A percentile compares a stretch with the other conserved stretches of the same genome.
Conservation (phyloP, 495 filamentous ascomycete species). For the Acidomyces sp. region DNA sequence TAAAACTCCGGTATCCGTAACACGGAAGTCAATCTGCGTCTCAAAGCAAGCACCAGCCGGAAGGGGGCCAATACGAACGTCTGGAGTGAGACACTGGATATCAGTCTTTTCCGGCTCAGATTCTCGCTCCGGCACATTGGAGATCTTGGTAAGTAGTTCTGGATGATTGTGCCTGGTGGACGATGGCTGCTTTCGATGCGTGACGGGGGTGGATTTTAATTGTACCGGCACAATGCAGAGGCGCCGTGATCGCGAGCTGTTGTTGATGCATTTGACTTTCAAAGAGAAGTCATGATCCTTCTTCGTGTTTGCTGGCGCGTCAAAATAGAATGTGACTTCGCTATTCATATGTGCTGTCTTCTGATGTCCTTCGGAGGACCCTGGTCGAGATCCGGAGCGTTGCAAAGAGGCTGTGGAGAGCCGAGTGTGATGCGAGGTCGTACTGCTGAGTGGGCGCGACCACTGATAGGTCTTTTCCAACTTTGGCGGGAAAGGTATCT, state of each 20-base stretch:
- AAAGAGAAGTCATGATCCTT: slow-evolving; percentile 3
- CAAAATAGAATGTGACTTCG: slow-evolving; percentile 9
- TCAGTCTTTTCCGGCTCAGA: slow-evolving; percentile 43
- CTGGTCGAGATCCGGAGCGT: not conserved
- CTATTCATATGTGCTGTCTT: not conserved
- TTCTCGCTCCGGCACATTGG: not conserved
- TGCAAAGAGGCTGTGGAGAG: not conserved
- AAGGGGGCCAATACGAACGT: slow-evolving; percentile 66
- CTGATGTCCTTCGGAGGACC: not conserved
- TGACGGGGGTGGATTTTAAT: not conserved
- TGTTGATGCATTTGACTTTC: slow-evolving; percentile 14
- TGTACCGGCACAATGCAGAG: slow-evolving; percentile 6
- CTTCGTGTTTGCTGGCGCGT: not conserved
- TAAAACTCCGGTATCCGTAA: slow-evolving; percentile 61
- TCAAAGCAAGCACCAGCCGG: slow-evolving; percentile 56
- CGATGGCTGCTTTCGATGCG: too few relatives aligned
- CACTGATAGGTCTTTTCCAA: slow-evolving; percentile 6
- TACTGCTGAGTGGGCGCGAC: slow-evolving; percentile 4
- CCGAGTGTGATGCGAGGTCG: not conserved
- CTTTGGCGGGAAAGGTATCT: not conserved
- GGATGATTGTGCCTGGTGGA: too few relatives aligned
- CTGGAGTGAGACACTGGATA: slow-evolving; percentile 67
- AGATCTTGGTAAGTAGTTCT: not conserved
- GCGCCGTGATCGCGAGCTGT: not conserved
- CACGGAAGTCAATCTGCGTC: slow-evolving; percentile 65